Evolutionary conservation across 1,284 basidiomycete genomes (phyloP), one percentile per base, ranked within the genome.

Genomic region (Ustilago curta): DNA sequence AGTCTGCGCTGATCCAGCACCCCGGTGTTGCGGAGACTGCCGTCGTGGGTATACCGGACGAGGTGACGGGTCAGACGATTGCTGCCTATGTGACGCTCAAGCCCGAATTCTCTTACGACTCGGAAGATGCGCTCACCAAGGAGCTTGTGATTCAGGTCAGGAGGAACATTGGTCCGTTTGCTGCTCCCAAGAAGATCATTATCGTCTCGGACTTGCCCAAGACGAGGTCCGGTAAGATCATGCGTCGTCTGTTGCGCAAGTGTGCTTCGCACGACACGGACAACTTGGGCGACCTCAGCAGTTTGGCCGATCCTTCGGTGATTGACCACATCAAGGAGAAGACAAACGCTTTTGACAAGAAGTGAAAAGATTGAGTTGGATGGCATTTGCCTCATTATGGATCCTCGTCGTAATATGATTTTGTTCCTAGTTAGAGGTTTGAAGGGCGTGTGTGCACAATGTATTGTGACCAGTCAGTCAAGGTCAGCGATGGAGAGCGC

Each of bases 171-270:
- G 82, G 82, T 14, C 82, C 82, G 39, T 98, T 97, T 85, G 95
- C 96, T 12, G 80, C 81, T 8, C 95, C 95, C 48, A 97, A 97
- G 90, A 92, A 91, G 87, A 91, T 97, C 81, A 91, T 90, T 86
- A 88, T 97, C 79, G 92, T 96, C 76, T 79, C 83, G 40, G 95
- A 97, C 86, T 87, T 98, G 64, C 96, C 96, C 51, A 98, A 98
- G 90, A 99, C 96, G 49, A 89, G 95, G 55, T 93, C 91, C n/a
- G 96, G 96, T 45, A 98, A 97, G 91, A 91, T 93, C 86, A 95
- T 97, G 91, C 90, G 95, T 61, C 90, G 96, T 58, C 92, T 97
- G 70, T 90, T 97, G 88, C 90, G 96, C 82, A 98, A 99, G 90
- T 93, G 98, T 83, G 92, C 94, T 48, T 91, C 93, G 3, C 92